Evolutionary conservation across 2,329 filamentous ascomycete species (phyloP).

Genomic region (Xylariaceae sp.): DNA sequence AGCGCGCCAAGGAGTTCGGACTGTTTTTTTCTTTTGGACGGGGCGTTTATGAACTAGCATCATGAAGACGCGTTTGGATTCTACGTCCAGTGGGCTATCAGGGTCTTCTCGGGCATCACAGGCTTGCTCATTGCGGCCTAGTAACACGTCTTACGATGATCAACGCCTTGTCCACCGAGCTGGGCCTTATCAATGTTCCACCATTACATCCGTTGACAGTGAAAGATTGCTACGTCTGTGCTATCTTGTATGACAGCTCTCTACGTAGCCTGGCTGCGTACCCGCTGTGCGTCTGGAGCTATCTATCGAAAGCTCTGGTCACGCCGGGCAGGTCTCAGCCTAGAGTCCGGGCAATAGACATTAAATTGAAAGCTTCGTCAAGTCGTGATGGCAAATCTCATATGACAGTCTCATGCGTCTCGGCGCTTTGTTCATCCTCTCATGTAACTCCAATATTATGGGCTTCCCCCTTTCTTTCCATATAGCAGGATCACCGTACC

Average conservation of each 20-base stretch:
- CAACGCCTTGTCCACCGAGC: background rate
- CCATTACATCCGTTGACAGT: background rate
- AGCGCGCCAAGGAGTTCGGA: slow-evolving; percentile 21
- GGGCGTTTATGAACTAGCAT: slow-evolving; percentile 2
- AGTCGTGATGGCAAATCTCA: background rate
- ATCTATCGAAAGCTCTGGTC: background rate
- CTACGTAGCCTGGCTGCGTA: background rate
- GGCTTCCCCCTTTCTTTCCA: background rate
- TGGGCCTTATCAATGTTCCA: background rate
- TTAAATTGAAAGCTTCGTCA: slow-evolving; percentile 1
- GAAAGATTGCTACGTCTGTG: slow-evolving; percentile 1
- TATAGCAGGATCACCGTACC: background rate
- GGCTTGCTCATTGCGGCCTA: slow-evolving; percentile 1
- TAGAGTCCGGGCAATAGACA: background rate
- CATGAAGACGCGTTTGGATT: background rate
- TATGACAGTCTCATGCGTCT: background rate
- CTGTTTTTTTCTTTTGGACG: slow-evolving; percentile 17
- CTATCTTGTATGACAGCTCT: slow-evolving; percentile 7
- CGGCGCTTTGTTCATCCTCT: background rate
- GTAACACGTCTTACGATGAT: slow-evolving; percentile 9
- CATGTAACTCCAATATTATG: slow-evolving; percentile 6
- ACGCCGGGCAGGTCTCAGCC: background rate
- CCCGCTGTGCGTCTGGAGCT: slow-evolving; percentile 7
- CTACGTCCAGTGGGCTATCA: background rate
- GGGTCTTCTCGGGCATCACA: background rate